Percentiles rank a stretch among this genome's conserved stretches.
phyloP scores from a whole-genome alignment of 2,329 filamentous ascomycete species.

The Clathrospora elynae region DNA sequence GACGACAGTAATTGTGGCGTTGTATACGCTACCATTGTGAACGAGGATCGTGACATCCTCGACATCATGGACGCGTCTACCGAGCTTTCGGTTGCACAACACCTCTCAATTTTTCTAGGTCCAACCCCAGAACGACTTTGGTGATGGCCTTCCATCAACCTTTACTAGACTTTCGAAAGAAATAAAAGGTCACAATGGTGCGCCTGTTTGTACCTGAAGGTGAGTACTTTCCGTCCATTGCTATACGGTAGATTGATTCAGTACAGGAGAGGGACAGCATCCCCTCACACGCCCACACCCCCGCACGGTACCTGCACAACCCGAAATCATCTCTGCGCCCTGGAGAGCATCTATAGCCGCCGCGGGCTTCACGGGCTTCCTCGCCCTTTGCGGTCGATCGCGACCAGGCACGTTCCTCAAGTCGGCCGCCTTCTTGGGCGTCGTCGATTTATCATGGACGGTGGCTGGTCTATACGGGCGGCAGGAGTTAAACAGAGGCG shows the following conservation, averaged over 20 bases:
- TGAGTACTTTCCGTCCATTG: neutral
- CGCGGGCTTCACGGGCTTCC: slow-evolving; percentile 15
- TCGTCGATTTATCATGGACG: slow-evolving; percentile 13
- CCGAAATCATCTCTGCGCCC: slow-evolving; percentile 12
- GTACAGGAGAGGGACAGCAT: slow-evolving; percentile 29
- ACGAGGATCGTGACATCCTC: slow-evolving; percentile 12
- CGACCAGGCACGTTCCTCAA: slow-evolving; percentile 26
- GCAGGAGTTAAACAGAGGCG: slow-evolving; percentile 24
- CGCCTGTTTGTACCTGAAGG: slow-evolving; percentile 33
- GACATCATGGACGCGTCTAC: slow-evolving; percentile 13
- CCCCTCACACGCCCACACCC: slow-evolving; percentile 12
- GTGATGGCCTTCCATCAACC: neutral
- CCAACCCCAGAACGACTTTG: too few species aligned
- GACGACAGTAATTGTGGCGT: slow-evolving; percentile 10
- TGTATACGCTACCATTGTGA: slow-evolving; percentile 11
- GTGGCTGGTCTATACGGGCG: slow-evolving; percentile 16
- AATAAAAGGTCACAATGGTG: slow-evolving; percentile 23
- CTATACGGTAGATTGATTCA: slow-evolving; percentile 8
- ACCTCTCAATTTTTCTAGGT: neutral
- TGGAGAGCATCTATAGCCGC: slow-evolving; percentile 14
- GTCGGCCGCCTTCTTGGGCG: slow-evolving; percentile 16
- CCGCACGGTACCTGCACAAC: slow-evolving; percentile 12
- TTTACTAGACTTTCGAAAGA: neutral
- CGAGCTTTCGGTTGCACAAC: neutral
- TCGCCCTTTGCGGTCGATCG: slow-evolving; percentile 20